Evolutionary conservation across 805 yeast genomes (phyloP), one percentile per base, ranked within the genome.

Genomic region (Isabelozyma pseudorhagii): DNA sequence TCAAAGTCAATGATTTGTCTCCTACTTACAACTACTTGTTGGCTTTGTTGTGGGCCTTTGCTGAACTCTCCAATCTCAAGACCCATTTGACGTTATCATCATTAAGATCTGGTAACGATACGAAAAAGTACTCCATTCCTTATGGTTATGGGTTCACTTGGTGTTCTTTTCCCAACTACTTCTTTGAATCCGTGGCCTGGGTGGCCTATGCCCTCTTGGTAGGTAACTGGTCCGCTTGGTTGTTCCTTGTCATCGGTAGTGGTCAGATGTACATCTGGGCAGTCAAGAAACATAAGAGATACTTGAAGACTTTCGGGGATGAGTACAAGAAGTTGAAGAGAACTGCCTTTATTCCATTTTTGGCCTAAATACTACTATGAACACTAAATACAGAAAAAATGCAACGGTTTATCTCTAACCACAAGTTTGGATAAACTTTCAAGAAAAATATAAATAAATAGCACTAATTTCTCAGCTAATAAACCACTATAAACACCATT

Each of bases 231-330:
- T 78, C 91, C 36, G 80, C 93, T 31, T 77, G 84, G 63, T 60
- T 89, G 18, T 94, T 94, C 72, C 72, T 84, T 46, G 58, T 75
- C 15, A 89, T 89, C 45, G 85, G 94, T 45, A 74, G 87, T 11
- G 78, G 67, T 40, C 97, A 94, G 66, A 93, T 94, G 98, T 85
- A 80, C 72, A 58, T 82, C 47, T 93, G 98, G 97, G 97, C 98
- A 18, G 78, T 81, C 50, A 85, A 89, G 75, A 92, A 90, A 67
- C 96, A 93, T 70, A 75, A 73, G 59, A 74, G 83, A 48, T 87
- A 85, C 65, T 72, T 74, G 62, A 78, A 77, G 60, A 84, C 83
- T 49, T 87, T 87, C 71, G 90, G 91, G 25, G 83, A 82, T 58
- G 81, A 82, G 54, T 94, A 93, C 67, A 93, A 93, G 61, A 82